phyloP scores from a whole-genome alignment of 441 rosid species.

The Adansonia rubrostipa region DNA sequence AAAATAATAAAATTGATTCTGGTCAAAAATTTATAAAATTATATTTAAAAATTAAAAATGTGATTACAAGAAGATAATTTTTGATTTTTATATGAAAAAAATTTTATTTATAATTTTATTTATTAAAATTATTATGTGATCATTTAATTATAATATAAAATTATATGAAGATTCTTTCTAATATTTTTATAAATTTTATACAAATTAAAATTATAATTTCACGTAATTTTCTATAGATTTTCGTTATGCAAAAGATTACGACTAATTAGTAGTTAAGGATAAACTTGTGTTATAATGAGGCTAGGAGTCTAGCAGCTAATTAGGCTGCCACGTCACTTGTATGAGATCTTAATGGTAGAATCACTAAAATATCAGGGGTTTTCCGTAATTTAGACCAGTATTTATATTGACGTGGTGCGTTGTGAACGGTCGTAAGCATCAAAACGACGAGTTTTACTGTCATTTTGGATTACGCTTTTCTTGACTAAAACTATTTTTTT shows the following conservation, averaged over 20 bases:
- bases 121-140: too few relatives aligned
- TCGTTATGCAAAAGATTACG: too few relatives aligned
- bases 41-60: not conserved
- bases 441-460: not conserved
- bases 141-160: not conserved
- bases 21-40: not conserved
- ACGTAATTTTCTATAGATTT: too few relatives aligned
- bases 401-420: conserved; percentile 14
- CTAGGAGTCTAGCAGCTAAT: not conserved
- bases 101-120: too few relatives aligned
- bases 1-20: not conserved
- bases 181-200: too few relatives aligned
- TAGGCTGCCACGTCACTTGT: conserved; percentile 13
- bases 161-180: too few relatives aligned
- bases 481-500: too few relatives aligned
- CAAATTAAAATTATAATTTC: too few relatives aligned
- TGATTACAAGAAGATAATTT: not conserved
- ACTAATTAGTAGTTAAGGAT: too few relatives aligned
- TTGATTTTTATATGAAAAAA: too few relatives aligned
- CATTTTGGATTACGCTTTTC: not conserved
- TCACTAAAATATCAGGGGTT: not conserved
- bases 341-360: not conserved
- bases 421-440: not conserved
- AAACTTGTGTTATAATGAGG: not conserved
- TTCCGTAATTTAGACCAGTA: conserved; percentile 16